Percentiles rank a stretch among this genome's conserved stretches.
Evolutionary conservation across 2,329 filamentous ascomycete genomes (phyloP).

Genomic region (Paracoccidioides brasiliensis): DNA sequence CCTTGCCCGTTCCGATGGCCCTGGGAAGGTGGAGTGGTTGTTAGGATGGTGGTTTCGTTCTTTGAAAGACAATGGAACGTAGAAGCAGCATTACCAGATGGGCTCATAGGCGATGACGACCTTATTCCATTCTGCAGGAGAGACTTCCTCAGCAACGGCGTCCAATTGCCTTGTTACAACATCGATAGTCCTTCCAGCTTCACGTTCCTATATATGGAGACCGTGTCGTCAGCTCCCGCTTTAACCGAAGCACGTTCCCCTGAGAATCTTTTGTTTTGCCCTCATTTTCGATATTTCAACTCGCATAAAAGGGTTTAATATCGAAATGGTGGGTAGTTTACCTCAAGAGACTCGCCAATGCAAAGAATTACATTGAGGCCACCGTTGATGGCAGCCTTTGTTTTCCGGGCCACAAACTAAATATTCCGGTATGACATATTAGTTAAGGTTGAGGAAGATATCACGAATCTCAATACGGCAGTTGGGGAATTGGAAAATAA

Average conservation of each 20-base stretch:
- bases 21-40: slow-evolving; percentile 18
- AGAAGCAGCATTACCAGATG: slow-evolving; percentile 63
- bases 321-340: slow-evolving; percentile 19
- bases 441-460: neutral
- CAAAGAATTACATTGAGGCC: slow-evolving; percentile 89
- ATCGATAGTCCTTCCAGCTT: slow-evolving; percentile 70
- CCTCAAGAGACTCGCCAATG: slow-evolving; percentile 85
- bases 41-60: slow-evolving; percentile 1
- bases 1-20: slow-evolving; percentile 82
- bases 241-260: neutral
- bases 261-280: neutral
- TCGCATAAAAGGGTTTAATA: slow-evolving; percentile 1
- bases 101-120: slow-evolving; percentile 97
- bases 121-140: slow-evolving; percentile 74
- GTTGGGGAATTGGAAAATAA: too few relatives aligned
- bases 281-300: neutral
- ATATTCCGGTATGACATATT: slow-evolving; percentile 3
- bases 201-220: slow-evolving; percentile 49
- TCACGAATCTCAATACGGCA: too few relatives aligned
- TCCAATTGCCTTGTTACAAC: slow-evolving; percentile 61
- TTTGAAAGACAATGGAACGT: neutral
- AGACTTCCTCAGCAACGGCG: slow-evolving; percentile 56
- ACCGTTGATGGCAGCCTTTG: slow-evolving; percentile 78
- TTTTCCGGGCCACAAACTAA: slow-evolving; percentile 75
- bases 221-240: slow-evolving; percentile 1